Base-by-base conservation (phyloP, 2,329 filamentous ascomycete species). In the Fusarium hainanense region DNA sequence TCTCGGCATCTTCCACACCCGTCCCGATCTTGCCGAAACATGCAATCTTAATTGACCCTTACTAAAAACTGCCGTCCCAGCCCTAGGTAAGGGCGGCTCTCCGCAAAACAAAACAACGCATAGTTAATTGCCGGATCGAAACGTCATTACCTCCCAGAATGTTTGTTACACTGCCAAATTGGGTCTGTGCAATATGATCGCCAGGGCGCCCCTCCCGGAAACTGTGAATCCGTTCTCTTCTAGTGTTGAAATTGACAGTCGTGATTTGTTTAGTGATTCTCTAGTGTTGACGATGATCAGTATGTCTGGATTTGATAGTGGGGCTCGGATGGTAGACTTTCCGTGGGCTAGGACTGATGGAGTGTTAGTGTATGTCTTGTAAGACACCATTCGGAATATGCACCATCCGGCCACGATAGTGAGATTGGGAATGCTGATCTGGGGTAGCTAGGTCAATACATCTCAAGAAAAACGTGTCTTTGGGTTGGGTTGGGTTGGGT, bases 141-240 rank as follows among this genome's bases (percentile, higher is more conserved):
- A 43, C 60, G 59, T 55, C 46, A 55, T 55, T 11, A 32, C 34
- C 20, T 43, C 32, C 25, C 16, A 28, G 11, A n/a, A n/a, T n/a
- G 14, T 28, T 23, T 28, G 12, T 27, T 4, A 7, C 14, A 37
- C 20, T 30, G 27, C 59, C 30, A 8, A 12, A 25, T 47, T 49
- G 23, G 44, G 57, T 23, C 43, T 52, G 56, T 49, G 42, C n/a
- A 11, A 18, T 14, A 14, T 12, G 67, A 68, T 70, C 63, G 43
- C 27, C 68, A 70, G 68, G 68, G n/a, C 23, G 62, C 54, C 28
- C 51, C n/a, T 21, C 57, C 50, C 67, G 68, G 68, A 10, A 68
- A 25, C 43, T 54, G n/a, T 25, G 6, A 13, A 60, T 6, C 68
- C 67, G 67, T 46, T 8, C 4, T 37, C 34, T 4, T 4, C 18